These are phyloP conservation scores for Coemansia sp. DNA, from an alignment of 192 early-diverging fungal genomes.

Conservation along the genomic window DNA sequence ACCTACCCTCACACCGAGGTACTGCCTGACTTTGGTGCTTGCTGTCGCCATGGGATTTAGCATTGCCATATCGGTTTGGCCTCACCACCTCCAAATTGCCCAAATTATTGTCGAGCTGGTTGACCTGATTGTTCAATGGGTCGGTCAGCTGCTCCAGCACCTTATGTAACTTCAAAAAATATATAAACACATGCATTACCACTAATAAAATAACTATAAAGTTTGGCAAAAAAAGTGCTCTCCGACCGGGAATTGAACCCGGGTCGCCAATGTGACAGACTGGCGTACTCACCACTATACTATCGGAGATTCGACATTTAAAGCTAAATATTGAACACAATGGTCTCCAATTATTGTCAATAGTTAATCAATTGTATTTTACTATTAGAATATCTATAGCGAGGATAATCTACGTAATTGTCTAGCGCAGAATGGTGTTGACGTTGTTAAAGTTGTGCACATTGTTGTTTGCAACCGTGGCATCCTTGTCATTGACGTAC, in stretches of 20 bases:
- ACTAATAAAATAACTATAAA: neutral
- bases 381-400: no score
- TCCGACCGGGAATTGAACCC: slow-evolving; percentile 43
- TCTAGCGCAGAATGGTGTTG: no score
- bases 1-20: neutral
- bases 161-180: neutral
- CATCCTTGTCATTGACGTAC: no score
- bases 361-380: no score
- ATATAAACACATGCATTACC: neutral
- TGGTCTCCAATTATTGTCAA: neutral
- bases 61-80: slow-evolving; percentile 27
- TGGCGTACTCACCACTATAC: slow-evolving; percentile 40
- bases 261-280: slow-evolving; percentile 40
- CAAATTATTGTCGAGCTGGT: slow-evolving; percentile 27
- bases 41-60: slow-evolving; percentile 19
- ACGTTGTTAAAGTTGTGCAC: no score
- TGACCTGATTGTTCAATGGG: slow-evolving; percentile 44
- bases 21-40: slow-evolving; percentile 8
- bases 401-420: no score
- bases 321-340: neutral
- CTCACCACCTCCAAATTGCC: slow-evolving; percentile 27
- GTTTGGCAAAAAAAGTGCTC: slow-evolving; percentile 19
- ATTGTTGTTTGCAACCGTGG: no score
- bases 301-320: slow-evolving; percentile 16
- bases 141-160: slow-evolving; percentile 20